Evolutionary conservation across 2,329 filamentous ascomycete species (phyloP), one percentile per base, ranked within the genome.

Genomic region (Epichloe coenophiala): DNA sequence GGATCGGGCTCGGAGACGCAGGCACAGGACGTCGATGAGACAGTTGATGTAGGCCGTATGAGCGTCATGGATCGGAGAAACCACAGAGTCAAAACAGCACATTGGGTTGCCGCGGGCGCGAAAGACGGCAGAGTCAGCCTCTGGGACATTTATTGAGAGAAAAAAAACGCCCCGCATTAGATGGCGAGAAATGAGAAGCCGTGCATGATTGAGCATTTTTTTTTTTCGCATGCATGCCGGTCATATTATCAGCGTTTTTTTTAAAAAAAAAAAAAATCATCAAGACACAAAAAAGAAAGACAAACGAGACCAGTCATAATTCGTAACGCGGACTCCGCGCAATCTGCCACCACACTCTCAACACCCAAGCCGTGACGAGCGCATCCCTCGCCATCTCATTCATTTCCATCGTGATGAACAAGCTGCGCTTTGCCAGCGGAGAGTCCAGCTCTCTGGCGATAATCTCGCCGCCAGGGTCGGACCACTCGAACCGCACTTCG

Each of bases 121-220:
- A 98, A 97, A 65, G 93, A 97, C 69, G 93, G 91, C 17, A 95
- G 94, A 65, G 80, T 97, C 55, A 95, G 88, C 62, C 70, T 98
- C 58, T 98, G 93, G 93, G 88, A 96, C 69, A 82, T 97, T 52
- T 98, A 93, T 65, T 90, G 60, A 70, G 23, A 31, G 19, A 9
- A 12, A 9, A 12, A 12, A 3, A n/a, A n/a, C n/a, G n/a, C 3
- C 13, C 8, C 41, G 41, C 9, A 31, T 11, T 11, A 31, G 8
- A 31, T 9, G 27, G 27, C 27, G 27, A 31, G 27, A 31, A 37
- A 2, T 13, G 3, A 37, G 15, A 37, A 37, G 36, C 2, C 15
- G 13, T 5, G 36, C 15, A 13, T 13, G 36, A 6, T 7, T 6
- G 36, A n/a, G 15, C 3, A n/a, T n/a, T 37, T 1, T 13, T n/a